Base-by-base conservation (phyloP, 2,329 filamentous ascomycete genomes). In the Ophiostoma sp. region DNA sequence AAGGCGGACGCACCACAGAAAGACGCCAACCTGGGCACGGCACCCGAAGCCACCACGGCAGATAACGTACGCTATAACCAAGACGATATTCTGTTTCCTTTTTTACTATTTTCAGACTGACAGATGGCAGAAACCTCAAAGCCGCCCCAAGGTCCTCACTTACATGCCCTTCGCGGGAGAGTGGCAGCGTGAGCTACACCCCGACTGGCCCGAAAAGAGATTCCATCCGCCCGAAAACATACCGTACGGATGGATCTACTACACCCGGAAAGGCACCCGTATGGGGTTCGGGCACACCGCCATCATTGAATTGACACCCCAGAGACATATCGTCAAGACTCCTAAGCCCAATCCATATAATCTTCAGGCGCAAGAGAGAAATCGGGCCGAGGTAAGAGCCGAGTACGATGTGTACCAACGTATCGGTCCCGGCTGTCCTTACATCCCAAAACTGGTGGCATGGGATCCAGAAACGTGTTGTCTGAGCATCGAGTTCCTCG, bases 281-380 rank as follows among this genome's bases (percentile, higher is more conserved):
- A 12, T 65, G 3, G 66, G 60, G 12, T 45, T 67, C 2, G 66
- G 66, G 4, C 4, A 42, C 16, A 67, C 66, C 2, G 66, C 66
- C 4, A 38, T n/a, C 40, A 52, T 67, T 18, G 66, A 67, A 12
- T 16, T 36, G n/a, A n/a, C 47, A n/a, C 66, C 47, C 2, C 62
- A 67, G 4, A 47, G 47, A 2, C 16, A 58, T 6, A 41, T 58
- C 2, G 18, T 67, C 38, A 67, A 67, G 47, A 36, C 18, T 7
- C 66, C 66, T 6, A 64, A 36, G 14, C 44, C 7, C 18, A 45
- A 67, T 49, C 49, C 49, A 2, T 55, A 55, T 7, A 8, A 7
- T 7, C n/a, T 7, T 8, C 49, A 8, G 18, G 49, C 5, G 18
- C n/a, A 55, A 27, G 49, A 55, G n/a, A 7, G 18, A 18, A 55